Conservation (phyloP, 2,329 filamentous ascomycete genomes). For the Colletotrichum somersetense region DNA sequence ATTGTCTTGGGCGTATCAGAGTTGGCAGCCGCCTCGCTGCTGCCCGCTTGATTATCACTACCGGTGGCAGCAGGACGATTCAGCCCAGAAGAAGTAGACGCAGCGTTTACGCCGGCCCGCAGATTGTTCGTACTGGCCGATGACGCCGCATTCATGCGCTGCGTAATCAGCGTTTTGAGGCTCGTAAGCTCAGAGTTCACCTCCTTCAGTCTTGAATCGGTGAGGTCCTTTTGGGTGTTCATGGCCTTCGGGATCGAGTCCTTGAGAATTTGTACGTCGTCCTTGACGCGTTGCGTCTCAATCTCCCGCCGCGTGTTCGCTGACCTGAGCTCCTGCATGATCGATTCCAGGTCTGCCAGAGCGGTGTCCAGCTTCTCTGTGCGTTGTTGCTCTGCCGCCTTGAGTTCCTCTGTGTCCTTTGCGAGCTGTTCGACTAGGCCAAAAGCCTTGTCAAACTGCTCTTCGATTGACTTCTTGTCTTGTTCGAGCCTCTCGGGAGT, state of each 20-base stretch:
- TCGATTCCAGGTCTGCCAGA: conserved; percentile 85
- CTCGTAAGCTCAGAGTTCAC: conserved; percentile 90
- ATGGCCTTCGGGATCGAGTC: conserved; percentile 90
- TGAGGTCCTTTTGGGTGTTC: conserved; percentile 86
- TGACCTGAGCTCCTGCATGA: conserved; percentile 84
- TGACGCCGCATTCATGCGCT: conserved; percentile 64
- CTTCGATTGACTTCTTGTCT: conserved; percentile 93
- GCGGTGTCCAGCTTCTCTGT: conserved; percentile 87
- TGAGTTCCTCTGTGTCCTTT: conserved; percentile 89
- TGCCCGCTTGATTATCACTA: conserved; percentile 47
- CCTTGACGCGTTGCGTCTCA: conserved; percentile 85
- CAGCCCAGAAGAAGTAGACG: conserved; percentile 27
- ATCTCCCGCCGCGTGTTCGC: conserved; percentile 86
- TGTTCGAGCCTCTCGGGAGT: conserved; percentile 94
- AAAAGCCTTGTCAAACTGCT: conserved; percentile 93
- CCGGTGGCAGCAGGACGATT: conserved; percentile 43
- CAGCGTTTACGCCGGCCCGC: conserved; percentile 46
- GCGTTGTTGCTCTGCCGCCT: conserved; percentile 85
- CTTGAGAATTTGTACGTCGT: conserved; percentile 86
- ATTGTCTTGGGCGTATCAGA: conserved; percentile 51
- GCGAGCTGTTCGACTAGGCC: conserved; percentile 90
- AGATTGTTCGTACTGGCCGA: conserved; percentile 45
- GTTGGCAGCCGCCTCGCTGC: conserved; percentile 46
- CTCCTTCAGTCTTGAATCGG: conserved; percentile 85
- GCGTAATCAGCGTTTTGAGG: conserved; percentile 85